phyloP scores from a whole-genome alignment of 1,284 basidiomycete species.

The Schizopora paradoxa region DNA sequence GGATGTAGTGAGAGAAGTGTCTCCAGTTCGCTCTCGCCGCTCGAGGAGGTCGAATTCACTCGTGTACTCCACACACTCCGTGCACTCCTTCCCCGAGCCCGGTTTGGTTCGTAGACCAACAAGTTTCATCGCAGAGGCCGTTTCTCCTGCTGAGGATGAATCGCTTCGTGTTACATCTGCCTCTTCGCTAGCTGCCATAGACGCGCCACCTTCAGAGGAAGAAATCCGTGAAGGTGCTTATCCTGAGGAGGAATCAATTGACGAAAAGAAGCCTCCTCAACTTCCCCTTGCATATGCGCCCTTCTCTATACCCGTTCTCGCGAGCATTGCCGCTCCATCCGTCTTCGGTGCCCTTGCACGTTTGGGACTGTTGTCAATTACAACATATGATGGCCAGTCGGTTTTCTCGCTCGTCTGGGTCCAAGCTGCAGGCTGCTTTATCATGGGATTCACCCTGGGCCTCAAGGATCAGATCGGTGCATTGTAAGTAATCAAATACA shows the following conservation, averaged over 20 bases:
- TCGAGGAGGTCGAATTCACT: not conserved
- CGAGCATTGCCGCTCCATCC: slow-evolving; percentile 70
- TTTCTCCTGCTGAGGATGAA: slow-evolving; percentile 7
- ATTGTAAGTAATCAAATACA: slow-evolving; percentile 49
- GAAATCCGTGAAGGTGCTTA: slow-evolving; percentile 23
- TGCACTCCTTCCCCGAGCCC: not conserved
- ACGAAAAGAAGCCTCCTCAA: slow-evolving; percentile 26
- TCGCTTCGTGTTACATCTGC: slow-evolving; percentile 33
- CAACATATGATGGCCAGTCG: slow-evolving; percentile 66
- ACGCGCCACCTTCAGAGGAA: slow-evolving; percentile 43
- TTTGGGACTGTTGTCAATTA: slow-evolving; percentile 68
- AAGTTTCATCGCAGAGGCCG: slow-evolving; percentile 7
- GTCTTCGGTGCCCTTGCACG: slow-evolving; percentile 77
- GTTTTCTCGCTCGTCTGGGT: slow-evolving; percentile 85
- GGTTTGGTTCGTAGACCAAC: not conserved
- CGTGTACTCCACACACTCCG: too few relatives aligned
- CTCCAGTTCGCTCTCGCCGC: too few relatives aligned
- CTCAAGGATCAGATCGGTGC: slow-evolving; percentile 65
- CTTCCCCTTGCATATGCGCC: slow-evolving; percentile 48
- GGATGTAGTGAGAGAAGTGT: too few relatives aligned
- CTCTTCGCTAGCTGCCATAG: slow-evolving; percentile 43
- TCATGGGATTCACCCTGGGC: slow-evolving; percentile 80
- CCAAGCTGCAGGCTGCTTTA: slow-evolving; percentile 84
- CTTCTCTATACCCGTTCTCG: slow-evolving; percentile 57
- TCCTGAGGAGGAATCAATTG: not conserved